phyloP scores from a whole-genome alignment of 2,329 filamentous ascomycete species.

The Ceratocystis huliohia region DNA sequence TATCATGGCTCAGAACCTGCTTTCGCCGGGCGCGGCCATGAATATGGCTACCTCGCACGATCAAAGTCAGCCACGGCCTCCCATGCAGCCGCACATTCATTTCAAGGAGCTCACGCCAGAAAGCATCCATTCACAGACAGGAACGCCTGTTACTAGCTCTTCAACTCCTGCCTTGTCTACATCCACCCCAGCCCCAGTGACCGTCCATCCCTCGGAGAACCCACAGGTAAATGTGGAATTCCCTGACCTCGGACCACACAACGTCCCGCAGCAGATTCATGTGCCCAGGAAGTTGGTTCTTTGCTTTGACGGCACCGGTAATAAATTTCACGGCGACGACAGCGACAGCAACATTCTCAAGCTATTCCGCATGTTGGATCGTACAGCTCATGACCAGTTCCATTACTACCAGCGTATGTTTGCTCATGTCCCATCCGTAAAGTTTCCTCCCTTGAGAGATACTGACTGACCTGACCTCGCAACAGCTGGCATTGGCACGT shows the following conservation, averaged over 20 bases:
- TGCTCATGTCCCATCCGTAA: accelerated
- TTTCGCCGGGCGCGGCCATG: not conserved
- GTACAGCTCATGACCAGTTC: conserved; percentile 47
- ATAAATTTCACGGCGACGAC: conserved; percentile 50
- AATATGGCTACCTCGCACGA: not conserved
- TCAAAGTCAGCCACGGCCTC: not conserved
- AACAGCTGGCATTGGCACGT: conserved; percentile 58
- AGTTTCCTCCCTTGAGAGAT: not conserved
- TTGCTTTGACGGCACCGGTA: conserved; percentile 52
- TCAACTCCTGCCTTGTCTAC: not conserved
- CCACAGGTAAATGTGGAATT: conserved; percentile 13
- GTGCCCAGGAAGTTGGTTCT: conserved; percentile 39
- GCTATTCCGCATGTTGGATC: conserved; percentile 57
- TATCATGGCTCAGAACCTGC: not conserved
- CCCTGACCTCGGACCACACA: conserved; percentile 1
- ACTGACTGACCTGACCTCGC: conserved; percentile 8
- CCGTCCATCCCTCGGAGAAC: not conserved
- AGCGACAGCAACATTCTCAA: conserved; percentile 56
- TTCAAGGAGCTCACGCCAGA: not conserved
- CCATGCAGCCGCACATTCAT: not conserved
- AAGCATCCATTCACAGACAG: not conserved
- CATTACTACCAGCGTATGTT: conserved; percentile 50
- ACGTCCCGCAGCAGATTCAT: conserved; percentile 15
- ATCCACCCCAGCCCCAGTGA: not conserved
- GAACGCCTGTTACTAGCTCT: not conserved